Evolutionary conservation across 176 grass and related monocot species (phyloP).

Genomic region (Oryza coarctata): DNA sequence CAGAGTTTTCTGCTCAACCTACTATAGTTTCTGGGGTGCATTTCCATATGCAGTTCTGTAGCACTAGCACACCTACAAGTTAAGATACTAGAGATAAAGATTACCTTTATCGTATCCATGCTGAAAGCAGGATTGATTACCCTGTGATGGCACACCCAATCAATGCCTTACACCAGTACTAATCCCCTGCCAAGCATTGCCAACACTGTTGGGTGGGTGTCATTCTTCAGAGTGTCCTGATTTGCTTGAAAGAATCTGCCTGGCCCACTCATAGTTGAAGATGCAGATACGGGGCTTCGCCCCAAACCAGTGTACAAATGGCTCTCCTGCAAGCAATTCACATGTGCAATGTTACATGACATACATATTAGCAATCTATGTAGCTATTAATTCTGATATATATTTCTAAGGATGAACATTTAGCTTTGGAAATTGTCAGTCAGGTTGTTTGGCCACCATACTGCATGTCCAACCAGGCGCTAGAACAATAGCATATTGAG

Average conservation of each 20-base stretch:
- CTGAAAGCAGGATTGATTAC: conserved; percentile 51
- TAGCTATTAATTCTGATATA: background rate
- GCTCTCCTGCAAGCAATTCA: conserved; percentile 34
- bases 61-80: background rate
- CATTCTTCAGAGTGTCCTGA: conserved; percentile 45
- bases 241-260: conserved; percentile 57
- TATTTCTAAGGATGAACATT: background rate
- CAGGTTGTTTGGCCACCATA: background rate
- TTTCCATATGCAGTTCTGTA: background rate
- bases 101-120: conserved; percentile 59
- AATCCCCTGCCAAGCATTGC: conserved; percentile 47
- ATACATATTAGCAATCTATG: background rate
- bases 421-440: background rate
- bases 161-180: conserved; percentile 22
- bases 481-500: background rate
- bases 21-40: background rate
- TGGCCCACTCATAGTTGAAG: conserved; percentile 41
- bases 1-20: background rate
- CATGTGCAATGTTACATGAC: background rate
- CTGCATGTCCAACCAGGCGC: background rate
- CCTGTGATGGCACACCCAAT: conserved; percentile 53
- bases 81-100: background rate
- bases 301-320: conserved; percentile 55
- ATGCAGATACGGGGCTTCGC: conserved; percentile 36
- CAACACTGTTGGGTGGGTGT: background rate